Percentiles rank a stretch among this genome's conserved stretches.
Evolutionary conservation across 2,329 filamentous ascomycete species (phyloP).

Genomic region (Lomentospora prolificans): DNA sequence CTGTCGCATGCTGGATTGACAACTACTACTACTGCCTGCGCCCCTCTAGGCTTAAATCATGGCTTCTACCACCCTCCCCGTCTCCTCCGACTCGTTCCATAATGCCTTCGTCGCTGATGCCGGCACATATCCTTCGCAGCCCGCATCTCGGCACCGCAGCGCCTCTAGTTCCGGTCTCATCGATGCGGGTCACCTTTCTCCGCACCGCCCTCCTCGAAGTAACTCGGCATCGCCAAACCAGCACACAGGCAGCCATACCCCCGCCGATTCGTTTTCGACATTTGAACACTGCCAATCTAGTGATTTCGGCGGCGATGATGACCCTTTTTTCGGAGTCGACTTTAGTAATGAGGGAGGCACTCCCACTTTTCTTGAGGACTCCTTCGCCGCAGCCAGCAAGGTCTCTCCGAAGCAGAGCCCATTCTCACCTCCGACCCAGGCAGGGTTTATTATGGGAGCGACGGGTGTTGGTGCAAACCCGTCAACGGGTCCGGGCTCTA

Average conservation of each 20-base stretch:
- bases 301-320: slow-evolving; percentile 35
- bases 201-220: slow-evolving; percentile 4
- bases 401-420: not conserved
- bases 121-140: not conserved
- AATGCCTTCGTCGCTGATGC: not conserved
- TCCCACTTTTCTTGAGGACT: slow-evolving; percentile 35
- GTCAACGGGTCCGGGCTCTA: slow-evolving; percentile 6
- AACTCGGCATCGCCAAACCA: slow-evolving; percentile 2
- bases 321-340: slow-evolving; percentile 41
- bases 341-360: slow-evolving; percentile 33
- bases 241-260: slow-evolving; percentile 27
- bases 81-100: not conserved
- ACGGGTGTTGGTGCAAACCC: not conserved
- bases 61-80: not conserved
- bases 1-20: not conserved
- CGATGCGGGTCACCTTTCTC: slow-evolving; percentile 4
- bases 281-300: slow-evolving; percentile 39
- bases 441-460: not conserved
- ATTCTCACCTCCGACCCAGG: not conserved
- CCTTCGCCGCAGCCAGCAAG: not conserved
- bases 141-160: not conserved
- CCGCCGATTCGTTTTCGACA: slow-evolving; percentile 38
- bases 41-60: not conserved
- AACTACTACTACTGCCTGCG: not conserved
- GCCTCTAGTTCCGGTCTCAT: not conserved